These are phyloP conservation scores for Aspergillus arachidicola DNA, from an alignment of 2,329 filamentous ascomycete species.

Conservation along the genomic window DNA sequence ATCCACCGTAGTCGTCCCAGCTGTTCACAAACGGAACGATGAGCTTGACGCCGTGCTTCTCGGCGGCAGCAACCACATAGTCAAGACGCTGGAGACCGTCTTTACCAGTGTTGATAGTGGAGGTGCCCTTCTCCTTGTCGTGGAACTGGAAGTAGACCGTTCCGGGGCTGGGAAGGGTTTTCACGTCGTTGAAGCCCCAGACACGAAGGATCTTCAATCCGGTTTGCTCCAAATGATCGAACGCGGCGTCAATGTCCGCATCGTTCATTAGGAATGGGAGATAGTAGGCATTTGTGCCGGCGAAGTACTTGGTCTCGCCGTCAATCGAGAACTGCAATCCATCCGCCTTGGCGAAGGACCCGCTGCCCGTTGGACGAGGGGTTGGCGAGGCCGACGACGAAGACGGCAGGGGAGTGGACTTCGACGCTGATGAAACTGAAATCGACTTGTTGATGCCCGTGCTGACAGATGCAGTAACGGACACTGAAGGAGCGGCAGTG, in stretches of 20 bases:
- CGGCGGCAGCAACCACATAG: conserved; percentile 17
- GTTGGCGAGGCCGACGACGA: not conserved
- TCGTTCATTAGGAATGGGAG: conserved; percentile 15
- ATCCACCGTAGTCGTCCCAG: conserved; percentile 20
- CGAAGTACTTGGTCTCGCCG: conserved; percentile 19
- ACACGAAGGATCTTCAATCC: conserved; percentile 19
- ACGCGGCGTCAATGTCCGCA: not conserved
- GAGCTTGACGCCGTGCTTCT: conserved; percentile 16
- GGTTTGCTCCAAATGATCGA: not conserved
- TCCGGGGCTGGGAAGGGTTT: conserved; percentile 6
- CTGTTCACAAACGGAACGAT: conserved; percentile 18
- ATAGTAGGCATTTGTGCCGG: conserved; percentile 19
- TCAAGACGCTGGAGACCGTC: conserved; percentile 14
- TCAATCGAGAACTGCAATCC: conserved; percentile 15
- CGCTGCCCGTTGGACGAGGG: not conserved
- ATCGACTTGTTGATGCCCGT: not conserved
- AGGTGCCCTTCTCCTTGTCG: conserved; percentile 16
- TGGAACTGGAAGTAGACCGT: conserved; percentile 16
- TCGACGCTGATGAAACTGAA: not conserved
- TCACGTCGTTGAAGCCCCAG: conserved; percentile 23
- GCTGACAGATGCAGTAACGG: not conserved
- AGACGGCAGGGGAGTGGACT: not conserved
- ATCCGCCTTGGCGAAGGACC: not conserved
- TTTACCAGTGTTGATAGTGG: conserved; percentile 9
- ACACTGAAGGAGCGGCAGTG: not conserved